Evolutionary conservation across 2,329 filamentous ascomycete species (phyloP).

Genomic region (Epichloe festucae): DNA sequence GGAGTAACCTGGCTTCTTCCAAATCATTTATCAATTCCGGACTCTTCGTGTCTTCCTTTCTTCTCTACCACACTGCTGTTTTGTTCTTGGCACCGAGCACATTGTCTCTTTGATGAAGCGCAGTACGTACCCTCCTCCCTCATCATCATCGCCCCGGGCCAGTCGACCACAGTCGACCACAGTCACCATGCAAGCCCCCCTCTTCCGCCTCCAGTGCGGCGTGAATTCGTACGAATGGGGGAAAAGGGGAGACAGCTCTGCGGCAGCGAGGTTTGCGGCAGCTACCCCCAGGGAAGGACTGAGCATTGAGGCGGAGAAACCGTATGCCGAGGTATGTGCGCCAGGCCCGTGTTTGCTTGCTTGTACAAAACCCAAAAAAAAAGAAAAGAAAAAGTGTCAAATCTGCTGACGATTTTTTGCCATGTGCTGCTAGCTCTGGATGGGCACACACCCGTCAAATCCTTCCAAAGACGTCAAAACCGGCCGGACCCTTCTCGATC

Average conservation of each 20-base stretch:
- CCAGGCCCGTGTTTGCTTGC: neutral
- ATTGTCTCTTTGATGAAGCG: neutral
- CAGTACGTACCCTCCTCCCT: too few relatives aligned
- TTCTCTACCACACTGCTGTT: neutral
- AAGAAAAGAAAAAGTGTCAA: too few relatives aligned
- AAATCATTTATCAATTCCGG: neutral
- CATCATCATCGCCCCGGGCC: too few relatives aligned
- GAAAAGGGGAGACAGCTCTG: constrained; percentile 70
- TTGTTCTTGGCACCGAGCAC: neutral
- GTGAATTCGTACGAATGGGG: constrained; percentile 99
- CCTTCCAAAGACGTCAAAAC: constrained; percentile 83
- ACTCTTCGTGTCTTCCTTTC: neutral
- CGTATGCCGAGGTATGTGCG: constrained; percentile 73
- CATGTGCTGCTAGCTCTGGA: constrained; percentile 61
- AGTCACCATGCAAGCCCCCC: constrained; percentile 58
- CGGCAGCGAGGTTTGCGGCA: constrained; percentile 78
- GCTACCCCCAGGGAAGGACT: constrained; percentile 71
- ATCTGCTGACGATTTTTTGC: too few relatives aligned
- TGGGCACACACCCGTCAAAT: constrained; percentile 95
- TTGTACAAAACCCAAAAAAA: neutral
- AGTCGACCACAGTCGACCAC: neutral
- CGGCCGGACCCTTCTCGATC: constrained; percentile 71
- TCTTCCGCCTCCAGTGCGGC: constrained; percentile 77
- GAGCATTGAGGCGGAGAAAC: constrained; percentile 70
- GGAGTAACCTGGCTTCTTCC: too few relatives aligned